These are phyloP conservation scores for Dysphania ambrosioides DNA, from an alignment of 148 eudicot genomes.

Conservation along the genomic window DNA sequence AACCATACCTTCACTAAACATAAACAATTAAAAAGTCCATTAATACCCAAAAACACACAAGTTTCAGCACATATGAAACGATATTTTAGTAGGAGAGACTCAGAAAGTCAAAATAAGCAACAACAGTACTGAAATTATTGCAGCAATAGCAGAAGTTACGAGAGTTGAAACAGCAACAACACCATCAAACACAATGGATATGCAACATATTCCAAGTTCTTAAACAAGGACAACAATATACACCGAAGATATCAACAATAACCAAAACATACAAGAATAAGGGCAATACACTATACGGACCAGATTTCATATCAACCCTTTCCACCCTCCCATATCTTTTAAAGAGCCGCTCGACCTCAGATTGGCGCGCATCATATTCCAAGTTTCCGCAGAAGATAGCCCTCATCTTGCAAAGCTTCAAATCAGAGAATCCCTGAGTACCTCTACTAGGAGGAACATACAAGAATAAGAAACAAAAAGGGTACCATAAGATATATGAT, in stretches of 20 bases:
- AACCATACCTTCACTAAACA: neutral
- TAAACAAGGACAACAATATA: neutral
- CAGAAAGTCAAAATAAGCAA: too few species aligned
- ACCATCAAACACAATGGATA: neutral
- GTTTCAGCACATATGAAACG: too few species aligned
- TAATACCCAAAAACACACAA: neutral
- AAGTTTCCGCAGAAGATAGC: conserved; percentile 77
- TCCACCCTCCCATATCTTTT: conserved; percentile 78
- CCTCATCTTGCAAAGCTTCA: conserved; percentile 44
- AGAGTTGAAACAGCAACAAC: neutral
- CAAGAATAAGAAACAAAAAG: neutral
- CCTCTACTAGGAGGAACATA: neutral
- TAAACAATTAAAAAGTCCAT: neutral
- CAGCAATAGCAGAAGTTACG: neutral
- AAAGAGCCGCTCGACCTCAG: conserved; percentile 79
- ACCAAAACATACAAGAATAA: neutral
- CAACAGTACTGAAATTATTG: neutral
- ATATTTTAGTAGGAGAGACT: too few species aligned
- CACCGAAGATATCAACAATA: neutral
- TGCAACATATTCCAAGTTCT: neutral
- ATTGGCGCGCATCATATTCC: conserved; percentile 77
- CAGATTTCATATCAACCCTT: conserved; percentile 86
- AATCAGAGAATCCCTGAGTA: neutral
- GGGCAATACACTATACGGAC: conserved; percentile 35
- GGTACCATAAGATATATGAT: neutral